phyloP scores from a whole-genome alignment of 805 yeast species.

The Candida multigemmis region DNA sequence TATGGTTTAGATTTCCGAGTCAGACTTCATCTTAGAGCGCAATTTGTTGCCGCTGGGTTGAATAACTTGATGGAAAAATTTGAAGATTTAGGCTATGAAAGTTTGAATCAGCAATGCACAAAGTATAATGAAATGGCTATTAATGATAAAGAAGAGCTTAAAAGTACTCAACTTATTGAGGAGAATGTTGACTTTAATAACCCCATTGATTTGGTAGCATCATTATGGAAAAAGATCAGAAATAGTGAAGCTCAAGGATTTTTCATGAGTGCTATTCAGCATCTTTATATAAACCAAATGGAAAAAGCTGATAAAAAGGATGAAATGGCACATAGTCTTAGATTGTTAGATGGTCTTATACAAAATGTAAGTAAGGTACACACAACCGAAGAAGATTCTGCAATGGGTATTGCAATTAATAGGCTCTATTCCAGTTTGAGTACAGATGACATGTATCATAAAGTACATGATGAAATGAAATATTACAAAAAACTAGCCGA shows the following conservation, averaged over 20 bases:
- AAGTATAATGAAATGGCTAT: slow-evolving; percentile 49
- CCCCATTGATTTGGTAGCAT: slow-evolving; percentile 59
- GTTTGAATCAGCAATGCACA: slow-evolving; percentile 56
- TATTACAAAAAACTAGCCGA: slow-evolving; percentile 44
- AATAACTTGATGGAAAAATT: slow-evolving; percentile 42
- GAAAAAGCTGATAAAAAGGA: slow-evolving; percentile 40
- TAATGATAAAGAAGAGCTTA: slow-evolving; percentile 42
- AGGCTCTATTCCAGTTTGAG: slow-evolving; percentile 60
- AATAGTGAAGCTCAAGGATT: slow-evolving; percentile 53
- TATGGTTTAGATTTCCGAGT: slow-evolving; percentile 34
- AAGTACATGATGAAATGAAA: slow-evolving; percentile 51
- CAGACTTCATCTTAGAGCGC: slow-evolving; percentile 52
- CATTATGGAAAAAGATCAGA: slow-evolving; percentile 48
- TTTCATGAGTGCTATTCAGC: slow-evolving; percentile 57
- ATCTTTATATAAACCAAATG: slow-evolving; percentile 46
- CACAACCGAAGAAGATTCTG: slow-evolving; percentile 35
- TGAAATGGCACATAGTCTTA: slow-evolving; percentile 41
- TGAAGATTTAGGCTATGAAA: slow-evolving; percentile 45
- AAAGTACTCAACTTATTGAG: slow-evolving; percentile 19
- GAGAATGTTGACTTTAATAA: slow-evolving; percentile 52
- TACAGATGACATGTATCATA: slow-evolving; percentile 78
- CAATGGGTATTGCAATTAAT: slow-evolving; percentile 71
- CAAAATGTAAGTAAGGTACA: slow-evolving; percentile 51
- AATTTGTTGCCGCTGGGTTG: slow-evolving; percentile 49
- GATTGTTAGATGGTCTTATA: slow-evolving; percentile 56